Evolutionary conservation across 1,284 basidiomycete species (phyloP), one percentile per base, ranked within the genome.

Genomic region (Limonomyces culmigenus): DNA sequence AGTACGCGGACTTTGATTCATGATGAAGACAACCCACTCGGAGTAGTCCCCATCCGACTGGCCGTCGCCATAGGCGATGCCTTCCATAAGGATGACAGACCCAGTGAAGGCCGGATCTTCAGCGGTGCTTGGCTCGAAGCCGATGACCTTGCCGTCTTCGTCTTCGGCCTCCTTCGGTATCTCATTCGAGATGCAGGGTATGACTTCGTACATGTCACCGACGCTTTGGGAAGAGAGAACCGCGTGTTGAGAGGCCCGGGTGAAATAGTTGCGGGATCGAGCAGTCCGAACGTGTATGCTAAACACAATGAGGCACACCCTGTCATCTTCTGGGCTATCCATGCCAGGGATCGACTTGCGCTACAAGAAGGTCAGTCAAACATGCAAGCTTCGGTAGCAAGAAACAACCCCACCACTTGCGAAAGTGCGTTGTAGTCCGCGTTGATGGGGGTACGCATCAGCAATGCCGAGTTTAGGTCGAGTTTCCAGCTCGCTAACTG

Each of bases 151-250:
- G 2, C 58, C 45, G n/a, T 49, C 47, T 8, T 51, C 33, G 14
- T 45, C 40, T 41, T 72, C 65, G 17, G 47, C 43, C 69, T 27
- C 52, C 80, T 79, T 66, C 1, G 66, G 63, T 16, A 72, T 51
- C 33, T 71, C 67, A 36, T 69, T 70, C 2, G 70, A 73, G 6
- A 59, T 48, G 46, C 83, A 86, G 11, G 72, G 68, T 19, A 86
- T 65, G 13, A 55, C 52, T 4, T 63, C 54, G 38, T 65, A 65
- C 8, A 86, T 49, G 42, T 83, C 74, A 14, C 60, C 64, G 1
- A 86, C 62, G 0, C 70, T 78, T 44, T 85, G 76, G 1, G 70
- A 74, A n/a, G 77, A 72, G 6, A 77, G 48, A 4, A 80, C 48
- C 12, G 63, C 65, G 47, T 83, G 77, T 43, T 75, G 74, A 13